Base-by-base conservation (phyloP, 495 filamentous ascomycete genomes). In the Lasiosphaeriaceae sp. region DNA sequence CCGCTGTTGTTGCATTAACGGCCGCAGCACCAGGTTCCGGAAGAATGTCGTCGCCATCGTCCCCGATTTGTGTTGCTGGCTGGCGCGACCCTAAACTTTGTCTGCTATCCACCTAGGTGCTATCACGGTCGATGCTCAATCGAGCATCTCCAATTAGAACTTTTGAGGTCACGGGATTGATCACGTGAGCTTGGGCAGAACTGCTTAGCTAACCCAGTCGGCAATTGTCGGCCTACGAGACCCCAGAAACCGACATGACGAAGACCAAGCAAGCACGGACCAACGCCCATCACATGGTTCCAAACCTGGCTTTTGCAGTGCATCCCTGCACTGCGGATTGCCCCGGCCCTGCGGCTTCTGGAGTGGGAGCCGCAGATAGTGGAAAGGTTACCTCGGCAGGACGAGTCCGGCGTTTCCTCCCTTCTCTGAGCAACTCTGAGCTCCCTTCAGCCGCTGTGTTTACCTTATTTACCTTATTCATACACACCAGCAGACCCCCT, bases 31-130 rank as follows among this genome's bases (percentile, higher is more conserved):
- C 52, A 67, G 55, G 41, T 50, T 68, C 12, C 64, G 66, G 56
- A 69, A 44, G 45, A 70, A 61, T n/a, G 56, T 29, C 54, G 62
- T 64, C 63, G 63, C 63, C 66, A 68, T 70, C 34, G 37, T 61
- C 48, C 39, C 5, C 39, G 39, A 16, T 12, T 21, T 20, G 19
- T 52, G 5, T 16, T 52, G 56, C 21, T 39, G 44, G 41, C 37
- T 31, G 26, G n/a, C 39, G 39, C 39, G 14, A 43, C 8, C 14
- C 39, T 43, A 5, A 17, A 43, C n/a, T 43, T 17, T 14, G 12
- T 5, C 34, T 41, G 44, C 52, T 52, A 46, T 48, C 50, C 29
- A 17, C 43, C 21, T 44, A 43, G 54, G 31, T 50, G 24, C 29
- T 22, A 6, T 43, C 26, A 31, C 26, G 26, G 4, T 9, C 4